Base-by-base conservation (phyloP, 495 filamentous ascomycete species). In the Chlorociboria aeruginascens region DNA sequence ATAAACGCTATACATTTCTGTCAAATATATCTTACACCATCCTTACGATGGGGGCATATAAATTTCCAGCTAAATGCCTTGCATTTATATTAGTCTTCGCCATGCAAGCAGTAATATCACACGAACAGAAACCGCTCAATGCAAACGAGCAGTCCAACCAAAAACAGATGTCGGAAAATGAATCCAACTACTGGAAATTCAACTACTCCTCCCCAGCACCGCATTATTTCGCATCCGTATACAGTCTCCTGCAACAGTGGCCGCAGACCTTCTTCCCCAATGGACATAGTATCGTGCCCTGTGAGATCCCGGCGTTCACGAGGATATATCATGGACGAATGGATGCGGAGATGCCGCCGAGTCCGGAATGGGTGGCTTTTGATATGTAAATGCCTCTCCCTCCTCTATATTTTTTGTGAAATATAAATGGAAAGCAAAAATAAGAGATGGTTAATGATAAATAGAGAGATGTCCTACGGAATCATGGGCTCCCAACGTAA, bases 281-380 rank as follows among this genome's bases (percentile, higher is more conserved):
- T 39, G 67, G 67, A 7, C 64, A 69, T 48, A 63, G 62, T 20
- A 63, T 71, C 13, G 62, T 62, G 1, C 57, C 65, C 3, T 63
- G 59, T 40, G 54, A 56, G 10, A 61, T 71, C 32, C 60, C 36
- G n/a, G 36, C 61, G 36, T 57, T 61, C 33, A 70, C 68, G 10
- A 60, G 62, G 29, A 56, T 70, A 8, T 68, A 66, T 55, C 69
- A 72, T 46, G 66, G 65, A 28, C 49, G 65, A 8, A 49, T 45
- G 42, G 65, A 63, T 51, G 48, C 40, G 36, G 55, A 61, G 10
- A 20, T 56, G 0, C 61, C 65, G 13, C 64, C 65, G 2, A 66
- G 61, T 32, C 64, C 63, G 9, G 67, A 70, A 52, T 72, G 66
- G 66, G 51, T 72, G 32, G 66, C 67, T 9, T 66, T 72, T 40